phyloP scores from a whole-genome alignment of 306 rosid species.

The Dryas octopetala region DNA sequence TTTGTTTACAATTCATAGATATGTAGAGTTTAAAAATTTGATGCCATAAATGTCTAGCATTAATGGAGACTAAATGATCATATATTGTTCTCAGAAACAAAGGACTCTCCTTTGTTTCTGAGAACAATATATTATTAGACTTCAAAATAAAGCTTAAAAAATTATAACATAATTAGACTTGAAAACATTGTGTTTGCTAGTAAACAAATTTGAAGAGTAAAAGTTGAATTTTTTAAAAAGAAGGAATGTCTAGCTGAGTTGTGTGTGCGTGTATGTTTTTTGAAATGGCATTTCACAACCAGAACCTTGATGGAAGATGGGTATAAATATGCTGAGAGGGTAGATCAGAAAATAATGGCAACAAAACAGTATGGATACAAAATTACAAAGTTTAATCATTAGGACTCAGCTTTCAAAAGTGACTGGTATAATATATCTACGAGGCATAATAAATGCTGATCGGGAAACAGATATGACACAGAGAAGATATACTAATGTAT shows the following conservation, averaged over 20 bases:
- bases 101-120: background rate
- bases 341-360: background rate
- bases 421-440: background rate
- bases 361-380: background rate
- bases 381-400: background rate
- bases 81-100: background rate
- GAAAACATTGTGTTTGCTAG: background rate
- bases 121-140: background rate
- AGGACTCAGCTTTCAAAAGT: constrained; percentile 7
- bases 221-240: background rate
- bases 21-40: no score
- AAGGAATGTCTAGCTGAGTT: background rate
- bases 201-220: background rate
- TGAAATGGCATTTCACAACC: background rate
- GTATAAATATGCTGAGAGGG: background rate
- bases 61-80: background rate
- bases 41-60: background rate
- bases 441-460: constrained; percentile 1
- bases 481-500: background rate
- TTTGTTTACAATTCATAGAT: no score
- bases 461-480: constrained; percentile 1
- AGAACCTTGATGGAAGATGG: background rate
- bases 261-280: background rate
- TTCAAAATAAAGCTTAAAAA: background rate
- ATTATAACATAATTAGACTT: background rate